Conservation (phyloP, 306 rosid genomes). For the Alnus rubra region DNA sequence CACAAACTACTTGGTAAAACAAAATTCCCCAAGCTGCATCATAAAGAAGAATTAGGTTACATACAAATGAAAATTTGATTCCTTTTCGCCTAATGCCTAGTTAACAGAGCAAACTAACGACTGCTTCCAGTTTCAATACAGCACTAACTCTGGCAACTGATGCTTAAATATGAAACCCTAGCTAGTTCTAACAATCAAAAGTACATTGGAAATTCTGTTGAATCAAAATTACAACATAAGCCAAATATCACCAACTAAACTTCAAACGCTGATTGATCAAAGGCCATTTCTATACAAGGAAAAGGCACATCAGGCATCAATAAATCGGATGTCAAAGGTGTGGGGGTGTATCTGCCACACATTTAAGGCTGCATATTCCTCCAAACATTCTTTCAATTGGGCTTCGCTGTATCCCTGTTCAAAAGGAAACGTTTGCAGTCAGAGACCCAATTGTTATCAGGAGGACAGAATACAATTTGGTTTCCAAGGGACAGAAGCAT, state of each 20-base stretch:
- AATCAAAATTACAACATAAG: conserved; percentile 27
- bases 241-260: conserved; percentile 7
- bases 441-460: conserved; percentile 12
- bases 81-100: not conserved
- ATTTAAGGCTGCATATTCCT: conserved; percentile 95
- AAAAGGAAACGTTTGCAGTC: conserved; percentile 23
- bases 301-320: conserved; percentile 60
- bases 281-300: conserved; percentile 6
- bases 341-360: conserved; percentile 98
- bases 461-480: not conserved
- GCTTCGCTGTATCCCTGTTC: conserved; percentile 98
- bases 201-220: conserved; percentile 5
- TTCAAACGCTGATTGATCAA: not conserved
- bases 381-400: conserved; percentile 88
- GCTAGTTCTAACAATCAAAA: conserved; percentile 16
- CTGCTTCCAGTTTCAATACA: conserved; percentile 8
- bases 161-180: conserved; percentile 22
- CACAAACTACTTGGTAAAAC: not conserved
- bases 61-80: not conserved
- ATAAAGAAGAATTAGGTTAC: not conserved
- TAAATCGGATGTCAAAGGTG: conserved; percentile 86
- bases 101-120: not conserved
- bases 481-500: conserved; percentile 4
- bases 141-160: conserved; percentile 1
- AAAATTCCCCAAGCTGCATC: not conserved